A percentile compares a stretch with the other conserved stretches of the same genome.
phyloP scores from a whole-genome alignment of 768 basidiomycete genomes.

The Mycena rosella region DNA sequence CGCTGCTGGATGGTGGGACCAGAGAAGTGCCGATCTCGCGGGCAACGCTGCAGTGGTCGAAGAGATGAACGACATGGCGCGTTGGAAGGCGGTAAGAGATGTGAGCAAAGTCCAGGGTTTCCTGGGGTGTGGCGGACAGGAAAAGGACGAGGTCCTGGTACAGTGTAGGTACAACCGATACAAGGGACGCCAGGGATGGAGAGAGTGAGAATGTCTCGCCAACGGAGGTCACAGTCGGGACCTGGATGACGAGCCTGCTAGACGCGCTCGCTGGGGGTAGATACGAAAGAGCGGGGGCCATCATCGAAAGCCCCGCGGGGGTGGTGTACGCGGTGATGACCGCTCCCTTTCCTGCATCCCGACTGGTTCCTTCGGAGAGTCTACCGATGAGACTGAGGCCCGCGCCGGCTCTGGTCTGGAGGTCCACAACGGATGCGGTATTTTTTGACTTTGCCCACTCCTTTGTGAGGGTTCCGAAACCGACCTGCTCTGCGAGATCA shows the following conservation, averaged over 20 bases:
- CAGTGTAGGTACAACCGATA: constrained; percentile 69
- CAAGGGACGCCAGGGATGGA: constrained; percentile 80
- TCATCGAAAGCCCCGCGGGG: constrained; percentile 83
- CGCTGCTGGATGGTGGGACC: constrained; percentile 50
- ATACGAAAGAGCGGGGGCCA: constrained; percentile 83
- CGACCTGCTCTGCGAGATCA: constrained; percentile 87
- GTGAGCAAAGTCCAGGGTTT: constrained; percentile 81
- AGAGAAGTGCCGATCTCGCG: constrained; percentile 79
- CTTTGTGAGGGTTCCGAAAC: constrained; percentile 81
- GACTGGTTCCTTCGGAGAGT: constrained; percentile 83
- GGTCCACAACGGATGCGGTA: constrained; percentile 68
- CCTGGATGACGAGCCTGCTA: constrained; percentile 85
- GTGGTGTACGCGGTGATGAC: constrained; percentile 86
- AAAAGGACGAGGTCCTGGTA: constrained; percentile 78
- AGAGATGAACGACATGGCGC: constrained; percentile 87
- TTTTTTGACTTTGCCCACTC: constrained; percentile 65
- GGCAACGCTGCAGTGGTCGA: constrained; percentile 86
- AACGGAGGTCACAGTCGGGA: constrained; percentile 78
- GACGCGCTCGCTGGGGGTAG: constrained; percentile 72
- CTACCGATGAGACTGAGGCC: constrained; percentile 85
- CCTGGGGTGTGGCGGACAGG: constrained; percentile 87
- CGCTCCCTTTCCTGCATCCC: constrained; percentile 69
- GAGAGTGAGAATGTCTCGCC: constrained; percentile 78
- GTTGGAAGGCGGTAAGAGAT: constrained; percentile 78
- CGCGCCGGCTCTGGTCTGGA: constrained; percentile 89